A percentile compares a stretch with the other conserved stretches of the same genome.
These are phyloP conservation scores for Pseudopyricularia cyperi DNA, from an alignment of 2,329 filamentous ascomycete species.

Conservation along the genomic window DNA sequence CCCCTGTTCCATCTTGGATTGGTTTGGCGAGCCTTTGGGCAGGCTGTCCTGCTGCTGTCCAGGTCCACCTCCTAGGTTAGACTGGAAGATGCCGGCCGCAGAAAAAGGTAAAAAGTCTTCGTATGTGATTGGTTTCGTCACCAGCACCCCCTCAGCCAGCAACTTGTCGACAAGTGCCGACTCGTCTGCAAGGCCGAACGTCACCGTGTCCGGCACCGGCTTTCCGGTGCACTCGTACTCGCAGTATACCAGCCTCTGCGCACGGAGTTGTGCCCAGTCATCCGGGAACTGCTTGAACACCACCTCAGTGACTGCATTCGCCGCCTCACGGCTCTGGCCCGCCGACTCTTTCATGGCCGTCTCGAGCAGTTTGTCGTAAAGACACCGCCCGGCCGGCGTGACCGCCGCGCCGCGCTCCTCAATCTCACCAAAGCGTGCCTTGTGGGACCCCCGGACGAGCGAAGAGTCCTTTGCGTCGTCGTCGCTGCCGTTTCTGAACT, in stretches of 20 bases:
- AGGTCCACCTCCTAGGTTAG: neutral
- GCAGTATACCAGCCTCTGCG: neutral
- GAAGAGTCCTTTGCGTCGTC: neutral
- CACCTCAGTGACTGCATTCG: neutral
- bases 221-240: neutral
- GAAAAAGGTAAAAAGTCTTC: slow-evolving; percentile 41
- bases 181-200: neutral
- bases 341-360: slow-evolving; percentile 14
- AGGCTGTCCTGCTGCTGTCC: neutral
- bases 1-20: neutral
- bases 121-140: slow-evolving; percentile 32
- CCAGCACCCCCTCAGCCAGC: slow-evolving; percentile 14
- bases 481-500: slow-evolving; percentile 17
- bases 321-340: slow-evolving; percentile 5
- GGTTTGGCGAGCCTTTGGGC: neutral
- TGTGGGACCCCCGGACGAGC: slow-evolving; percentile 24
- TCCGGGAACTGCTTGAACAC: neutral
- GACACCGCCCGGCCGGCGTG: slow-evolving; percentile 26
- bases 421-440: slow-evolving; percentile 38
- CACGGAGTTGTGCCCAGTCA: neutral
- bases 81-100: slow-evolving; percentile 9
- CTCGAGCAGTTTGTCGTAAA: slow-evolving; percentile 31
- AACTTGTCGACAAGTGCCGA: neutral
- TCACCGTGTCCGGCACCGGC: neutral
- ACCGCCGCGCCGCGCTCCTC: slow-evolving; percentile 38